Base-by-base conservation (phyloP, 1,139 yeast genomes). In the Geotrichum bryndzae region DNA sequence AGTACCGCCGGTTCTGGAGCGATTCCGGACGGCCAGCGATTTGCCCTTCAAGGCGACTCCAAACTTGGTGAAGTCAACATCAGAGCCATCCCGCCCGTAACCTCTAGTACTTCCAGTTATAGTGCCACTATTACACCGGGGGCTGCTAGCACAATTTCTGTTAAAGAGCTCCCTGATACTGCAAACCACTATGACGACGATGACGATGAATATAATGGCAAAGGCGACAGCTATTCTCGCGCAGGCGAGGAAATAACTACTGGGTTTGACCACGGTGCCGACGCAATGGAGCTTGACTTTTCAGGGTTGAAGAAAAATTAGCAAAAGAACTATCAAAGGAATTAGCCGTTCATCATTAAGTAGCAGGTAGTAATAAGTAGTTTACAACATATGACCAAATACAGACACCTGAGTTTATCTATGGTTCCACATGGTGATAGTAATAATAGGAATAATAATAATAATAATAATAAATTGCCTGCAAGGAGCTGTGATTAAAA, bases 261-360 rank as follows among this genome's bases (percentile, higher is more conserved):
- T 15, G 58, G 33, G 6, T 8, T 54, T 2, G 41, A 41, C n/a
- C 15, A 59, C 22, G 61, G 54, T 22, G 46, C 58, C 3, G 56
- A 59, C 45, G 61, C 58, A 2, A 59, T 59, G 61, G 61, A 59
- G 41, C 56, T 59, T 31, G 61, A 59, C 29, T 58, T 58, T 54
- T 50, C 25, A n/a, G 45, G 22, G 15, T 31, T 13, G 22, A 46
- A 23, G 1, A n/a, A 35, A 35, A 56, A 56, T 13, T 35, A 35
- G 41, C 3, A 27, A 27, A 27, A 27, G 31, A 27, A 27, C 6
- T 27, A 27, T 4, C 31, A 27, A 27, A 27, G 6, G 31, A 27
- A 6, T 27, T 27, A 27, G 31, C 31, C 31, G 6, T 27, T 27
- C 31, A 27, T 27, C 6, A 27, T 27, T 6, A 27, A 27, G 1